Evolutionary conservation across 2,329 filamentous ascomycete genomes (phyloP).

Genomic region (Sporothrix pseudoabietina): DNA sequence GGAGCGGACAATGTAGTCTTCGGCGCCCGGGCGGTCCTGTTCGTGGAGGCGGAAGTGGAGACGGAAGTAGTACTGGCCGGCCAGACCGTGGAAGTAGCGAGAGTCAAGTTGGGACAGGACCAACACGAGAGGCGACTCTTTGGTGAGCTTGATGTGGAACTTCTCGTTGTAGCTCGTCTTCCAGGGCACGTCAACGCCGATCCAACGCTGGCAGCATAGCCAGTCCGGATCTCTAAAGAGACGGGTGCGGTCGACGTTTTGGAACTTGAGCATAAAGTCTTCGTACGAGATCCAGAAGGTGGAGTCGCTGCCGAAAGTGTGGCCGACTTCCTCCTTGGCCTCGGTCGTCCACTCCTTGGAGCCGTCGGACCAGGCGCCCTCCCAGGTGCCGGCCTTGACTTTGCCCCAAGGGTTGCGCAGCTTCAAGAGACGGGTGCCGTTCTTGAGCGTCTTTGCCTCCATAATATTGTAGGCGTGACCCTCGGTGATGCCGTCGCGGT

Average conservation of each 20-base stretch:
- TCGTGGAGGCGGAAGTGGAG: conserved; percentile 58
- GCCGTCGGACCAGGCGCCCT: conserved; percentile 76
- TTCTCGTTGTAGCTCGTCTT: conserved; percentile 58
- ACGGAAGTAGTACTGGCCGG: conserved; percentile 59
- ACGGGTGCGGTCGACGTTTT: conserved; percentile 60
- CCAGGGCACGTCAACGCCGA: conserved; percentile 55
- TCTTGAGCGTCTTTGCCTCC: conserved; percentile 55
- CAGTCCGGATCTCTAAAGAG: conserved; percentile 59
- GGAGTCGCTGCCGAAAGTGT: conserved; percentile 77
- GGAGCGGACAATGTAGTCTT: conserved; percentile 59
- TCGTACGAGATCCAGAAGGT: conserved; percentile 64
- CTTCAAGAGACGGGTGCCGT: conserved; percentile 64
- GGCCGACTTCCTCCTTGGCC: conserved; percentile 71
- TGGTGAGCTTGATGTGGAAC: conserved; percentile 55
- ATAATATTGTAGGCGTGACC: conserved; percentile 64
- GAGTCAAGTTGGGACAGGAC: conserved; percentile 61
- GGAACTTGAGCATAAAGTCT: conserved; percentile 61
- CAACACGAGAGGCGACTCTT: conserved; percentile 55
- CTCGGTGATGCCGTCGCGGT: conserved; percentile 60
- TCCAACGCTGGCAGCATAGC: conserved; percentile 52
- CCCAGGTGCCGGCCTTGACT: conserved; percentile 76
- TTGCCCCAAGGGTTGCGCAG: conserved; percentile 77
- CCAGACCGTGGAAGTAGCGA: conserved; percentile 59
- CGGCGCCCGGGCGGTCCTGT: conserved; percentile 46
- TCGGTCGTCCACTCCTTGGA: conserved; percentile 83